Conservation (phyloP, 345 rosid species). For the Cochlearia excelsa region DNA sequence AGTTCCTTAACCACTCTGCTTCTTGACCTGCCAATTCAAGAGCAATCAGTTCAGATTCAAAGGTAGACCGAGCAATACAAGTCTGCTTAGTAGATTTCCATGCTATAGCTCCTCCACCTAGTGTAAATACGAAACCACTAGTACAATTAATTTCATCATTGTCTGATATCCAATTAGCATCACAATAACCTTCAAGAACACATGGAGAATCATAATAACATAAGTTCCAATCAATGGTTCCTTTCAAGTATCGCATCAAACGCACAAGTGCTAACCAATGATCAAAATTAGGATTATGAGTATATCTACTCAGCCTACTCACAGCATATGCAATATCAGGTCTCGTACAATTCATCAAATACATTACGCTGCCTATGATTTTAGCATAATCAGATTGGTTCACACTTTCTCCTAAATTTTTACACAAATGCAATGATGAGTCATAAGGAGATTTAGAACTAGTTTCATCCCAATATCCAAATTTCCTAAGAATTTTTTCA, state of each 20-base stretch:
- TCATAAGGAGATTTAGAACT: conserved; percentile 1
- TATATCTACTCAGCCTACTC: neutral
- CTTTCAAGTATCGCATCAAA: neutral
- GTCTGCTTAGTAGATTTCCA: neutral
- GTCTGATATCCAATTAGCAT: neutral
- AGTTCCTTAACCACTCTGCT: neutral
- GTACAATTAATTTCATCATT: neutral
- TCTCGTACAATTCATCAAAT: neutral
- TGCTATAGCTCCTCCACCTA: neutral
- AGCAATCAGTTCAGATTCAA: neutral
- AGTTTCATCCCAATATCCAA: neutral
- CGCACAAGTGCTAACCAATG: neutral
- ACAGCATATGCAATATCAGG: neutral
- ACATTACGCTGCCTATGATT: neutral
- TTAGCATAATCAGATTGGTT: conserved; percentile 1
- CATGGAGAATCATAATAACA: neutral
- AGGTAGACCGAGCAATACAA: neutral
- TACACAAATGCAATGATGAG: neutral
- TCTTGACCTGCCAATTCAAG: neutral
- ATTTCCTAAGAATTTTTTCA: neutral
- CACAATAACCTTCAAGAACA: neutral
- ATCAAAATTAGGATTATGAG: neutral
- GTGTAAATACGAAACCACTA: neutral
- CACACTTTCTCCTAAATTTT: neutral
- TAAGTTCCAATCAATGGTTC: neutral